Evolutionary conservation across 768 basidiomycete genomes (phyloP), one percentile per base, ranked within the genome.

Genomic region (Suillus fuscotomentosus): DNA sequence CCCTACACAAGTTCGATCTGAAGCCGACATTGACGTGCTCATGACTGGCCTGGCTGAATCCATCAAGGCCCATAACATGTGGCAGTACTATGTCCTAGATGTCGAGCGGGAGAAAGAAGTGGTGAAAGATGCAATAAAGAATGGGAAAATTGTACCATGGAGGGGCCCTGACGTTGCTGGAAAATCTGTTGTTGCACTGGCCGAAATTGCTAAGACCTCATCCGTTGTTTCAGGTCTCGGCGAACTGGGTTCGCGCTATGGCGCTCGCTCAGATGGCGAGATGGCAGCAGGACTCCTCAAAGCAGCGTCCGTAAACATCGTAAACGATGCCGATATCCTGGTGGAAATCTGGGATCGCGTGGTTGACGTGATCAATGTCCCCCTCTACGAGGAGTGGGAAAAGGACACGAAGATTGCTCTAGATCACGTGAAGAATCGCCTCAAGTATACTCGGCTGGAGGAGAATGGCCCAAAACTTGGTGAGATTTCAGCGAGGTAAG

Each of bases 1-100:
- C 0, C 95, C 97, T 0, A 90, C 88, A 1, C 72, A 63, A 31
- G 78, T 99, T 67, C 80, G 77, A 9, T 90, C 88, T 0, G 78
- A 86, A 57, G 69, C 78, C 48, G 97, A 99, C 72, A 76, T 99
- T 62, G 82, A 88, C 61, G 71, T 72, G 3, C 81, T 99, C 65
- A 81, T 91, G 53, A 70, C 73, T 22, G 89, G 88, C 27, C 87
- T 99, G 67, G 73, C 83, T 48, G 75, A 82, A 11, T 80, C 84
- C 34, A 70, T 95, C 66, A 85, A 89, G 64, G 80, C 78, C 3
- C 86, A 90, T 60, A 82, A 92, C 31, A 76, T 99, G 24, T 99
- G 94, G 94, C 91, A 99, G 71, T 99, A 89, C 80, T 99, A 99
- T 74, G 91, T 96, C 22, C 81, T 99, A 59, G 89, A 98, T 71